Base-by-base conservation (phyloP, 768 basidiomycete species). In the Cystobasidium ongulense region DNA sequence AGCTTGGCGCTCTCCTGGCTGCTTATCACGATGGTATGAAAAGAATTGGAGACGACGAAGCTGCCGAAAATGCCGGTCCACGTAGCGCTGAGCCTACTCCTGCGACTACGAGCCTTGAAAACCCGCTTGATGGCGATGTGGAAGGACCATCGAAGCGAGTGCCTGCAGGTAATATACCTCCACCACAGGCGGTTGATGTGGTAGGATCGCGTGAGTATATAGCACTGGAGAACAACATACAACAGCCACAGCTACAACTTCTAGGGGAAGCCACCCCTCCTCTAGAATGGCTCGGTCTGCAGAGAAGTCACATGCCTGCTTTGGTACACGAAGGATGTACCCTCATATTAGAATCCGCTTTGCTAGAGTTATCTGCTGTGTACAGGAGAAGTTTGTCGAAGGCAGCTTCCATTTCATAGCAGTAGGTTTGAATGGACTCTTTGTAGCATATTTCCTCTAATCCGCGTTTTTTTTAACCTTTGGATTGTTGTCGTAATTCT, bases 51-150 rank as follows among this genome's bases (percentile, higher is more conserved):
- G 68, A 63, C 36, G 75, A 77, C 13, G 21, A 21, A 8, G 18
- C 46, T 50, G 35, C 63, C 18, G 63, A 43, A 17, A 36, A 31
- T 17, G 18, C 27, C 11, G 39, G 8, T n/a, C 18, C n/a, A 50
- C 46, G 35, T 21, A 18, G 25, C 91, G 25, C n/a, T 89, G 89
- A 89, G 89, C 80, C 89, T 89, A 1, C 90, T 90, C 81, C 90
- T 90, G 82, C 89, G 88, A 86, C 88, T 90, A 78, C 89, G 87
- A 78, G 87, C 89, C 0, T 89, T 90, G 0, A 90, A 67, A 89
- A 88, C 18, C 15, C 46, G 46, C 46, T 50, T 21, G 25, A 88
- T 91, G 86, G 86, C 80, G 90, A 89, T n/a, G 90, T 90, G 0
- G 90, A 90, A 0, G 89, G 46, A 50, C 46, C 46, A 7, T 8